These are phyloP conservation scores for Dactylellina sp. DNA, from an alignment of 2,329 filamentous ascomycete genomes.

Conservation along the genomic window DNA sequence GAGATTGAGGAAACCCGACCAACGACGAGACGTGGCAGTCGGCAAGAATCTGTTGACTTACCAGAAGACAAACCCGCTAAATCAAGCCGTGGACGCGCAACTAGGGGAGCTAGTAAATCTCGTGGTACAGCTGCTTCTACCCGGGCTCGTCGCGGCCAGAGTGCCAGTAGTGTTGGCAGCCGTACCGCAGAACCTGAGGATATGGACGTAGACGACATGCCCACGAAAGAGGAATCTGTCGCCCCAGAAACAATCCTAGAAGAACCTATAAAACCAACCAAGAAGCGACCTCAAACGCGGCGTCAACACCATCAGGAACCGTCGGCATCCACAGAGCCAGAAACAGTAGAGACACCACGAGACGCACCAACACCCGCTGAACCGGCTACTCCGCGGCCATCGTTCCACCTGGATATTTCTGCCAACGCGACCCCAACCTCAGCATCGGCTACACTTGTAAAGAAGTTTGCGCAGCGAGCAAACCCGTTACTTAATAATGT, in stretches of 20 bases:
- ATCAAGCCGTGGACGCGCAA: constrained; percentile 10
- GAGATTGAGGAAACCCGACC: constrained; percentile 10
- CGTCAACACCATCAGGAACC: constrained; percentile 25
- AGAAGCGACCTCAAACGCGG: constrained; percentile 11
- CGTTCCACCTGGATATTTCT: constrained; percentile 49
- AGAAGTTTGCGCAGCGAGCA: constrained; percentile 60
- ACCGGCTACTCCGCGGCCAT: constrained; percentile 42
- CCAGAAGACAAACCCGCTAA: constrained; percentile 31
- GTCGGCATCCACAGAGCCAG: constrained; percentile 41
- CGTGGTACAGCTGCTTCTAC: constrained; percentile 46
- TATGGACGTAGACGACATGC: constrained; percentile 42
- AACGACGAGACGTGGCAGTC: background rate
- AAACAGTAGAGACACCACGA: constrained; percentile 31
- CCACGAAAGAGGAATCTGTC: constrained; percentile 44
- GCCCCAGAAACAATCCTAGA: constrained; percentile 36
- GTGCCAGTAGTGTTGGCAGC: constrained; percentile 50
- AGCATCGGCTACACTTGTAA: constrained; percentile 37
- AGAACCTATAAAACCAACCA: constrained; percentile 19
- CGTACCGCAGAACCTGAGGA: constrained; percentile 45
- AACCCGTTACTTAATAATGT: constrained; percentile 76
- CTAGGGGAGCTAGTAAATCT: constrained; percentile 34
- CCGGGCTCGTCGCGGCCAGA: constrained; percentile 43
- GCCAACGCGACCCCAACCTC: constrained; percentile 36
- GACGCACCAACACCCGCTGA: constrained; percentile 29
- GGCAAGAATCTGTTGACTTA: constrained; percentile 35